Percentiles rank a stretch among this genome's conserved stretches.
phyloP scores from a whole-genome alignment of 345 rosid genomes.

The Pistacia integerrima region DNA sequence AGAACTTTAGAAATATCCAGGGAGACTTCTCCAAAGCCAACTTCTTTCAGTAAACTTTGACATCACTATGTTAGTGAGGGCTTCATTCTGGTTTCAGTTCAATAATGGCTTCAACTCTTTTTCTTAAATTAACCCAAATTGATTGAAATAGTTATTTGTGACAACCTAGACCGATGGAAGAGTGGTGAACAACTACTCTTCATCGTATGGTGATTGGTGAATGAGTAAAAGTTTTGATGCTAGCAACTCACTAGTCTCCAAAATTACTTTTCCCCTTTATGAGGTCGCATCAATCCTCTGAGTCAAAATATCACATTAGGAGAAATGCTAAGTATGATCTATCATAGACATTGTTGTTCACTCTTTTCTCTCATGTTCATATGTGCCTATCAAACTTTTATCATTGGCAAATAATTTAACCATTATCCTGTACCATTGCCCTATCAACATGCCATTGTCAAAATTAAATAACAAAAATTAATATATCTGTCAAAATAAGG shows the following conservation, averaged over 20 bases:
- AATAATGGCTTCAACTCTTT: not conserved
- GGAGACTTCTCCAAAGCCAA: not conserved
- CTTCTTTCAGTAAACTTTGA: conserved; percentile 5
- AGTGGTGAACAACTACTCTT: not conserved
- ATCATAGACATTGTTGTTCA: not conserved
- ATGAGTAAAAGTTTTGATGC: not conserved
- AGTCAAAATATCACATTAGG: no score
- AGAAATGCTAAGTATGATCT: no score
- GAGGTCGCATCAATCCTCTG: not conserved
- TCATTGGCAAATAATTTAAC: no score
- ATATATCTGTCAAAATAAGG: no score
- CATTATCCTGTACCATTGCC: no score
- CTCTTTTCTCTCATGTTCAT: not conserved
- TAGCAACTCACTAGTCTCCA: not conserved
- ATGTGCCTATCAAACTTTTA: no score
- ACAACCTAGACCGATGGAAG: not conserved
- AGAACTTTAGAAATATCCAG: not conserved
- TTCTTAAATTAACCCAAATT: not conserved
- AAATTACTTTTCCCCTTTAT: not conserved
- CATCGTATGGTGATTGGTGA: not conserved
- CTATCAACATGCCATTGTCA: no score
- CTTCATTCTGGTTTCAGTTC: not conserved
- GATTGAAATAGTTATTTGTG: not conserved
- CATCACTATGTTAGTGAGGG: not conserved
- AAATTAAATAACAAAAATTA: no score